These are phyloP conservation scores for Scytalidium sp. DNA, from an alignment of 2,329 filamentous ascomycete species.

Conservation along the genomic window DNA sequence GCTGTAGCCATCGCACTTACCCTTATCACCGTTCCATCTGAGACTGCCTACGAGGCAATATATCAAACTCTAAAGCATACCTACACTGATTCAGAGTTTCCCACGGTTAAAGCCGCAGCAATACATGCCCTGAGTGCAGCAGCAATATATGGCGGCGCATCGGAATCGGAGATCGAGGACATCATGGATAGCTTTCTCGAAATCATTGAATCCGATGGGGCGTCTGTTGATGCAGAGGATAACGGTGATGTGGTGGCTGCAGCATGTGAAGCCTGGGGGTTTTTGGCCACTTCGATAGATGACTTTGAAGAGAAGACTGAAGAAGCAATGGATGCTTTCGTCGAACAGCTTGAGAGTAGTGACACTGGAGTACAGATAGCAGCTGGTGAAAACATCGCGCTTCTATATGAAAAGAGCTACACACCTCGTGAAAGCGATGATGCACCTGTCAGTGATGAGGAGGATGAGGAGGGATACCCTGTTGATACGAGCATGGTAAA, in stretches of 20 bases:
- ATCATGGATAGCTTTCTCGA: slow-evolving; percentile 66
- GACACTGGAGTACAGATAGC: slow-evolving; percentile 64
- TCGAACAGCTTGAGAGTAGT: slow-evolving; percentile 65
- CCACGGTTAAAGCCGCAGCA: slow-evolving; percentile 57
- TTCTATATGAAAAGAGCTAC: slow-evolving; percentile 65
- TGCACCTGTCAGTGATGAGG: slow-evolving; percentile 39
- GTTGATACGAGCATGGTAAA: slow-evolving; percentile 48
- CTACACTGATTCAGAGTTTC: slow-evolving; percentile 57
- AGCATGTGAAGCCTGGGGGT: slow-evolving; percentile 67
- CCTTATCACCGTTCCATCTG: slow-evolving; percentile 58
- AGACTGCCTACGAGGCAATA: slow-evolving; percentile 56
- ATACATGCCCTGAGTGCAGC: slow-evolving; percentile 62
- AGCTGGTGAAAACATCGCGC: slow-evolving; percentile 68
- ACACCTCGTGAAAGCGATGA: slow-evolving; percentile 43
- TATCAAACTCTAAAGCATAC: slow-evolving; percentile 53
- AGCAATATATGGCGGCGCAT: slow-evolving; percentile 64
- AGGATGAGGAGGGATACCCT: slow-evolving; percentile 30
- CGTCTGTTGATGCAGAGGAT: slow-evolving; percentile 59
- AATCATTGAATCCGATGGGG: slow-evolving; percentile 65
- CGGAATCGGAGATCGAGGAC: slow-evolving; percentile 57
- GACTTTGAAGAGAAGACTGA: slow-evolving; percentile 64
- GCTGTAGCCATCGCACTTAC: slow-evolving; percentile 56
- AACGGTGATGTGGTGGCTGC: slow-evolving; percentile 59
- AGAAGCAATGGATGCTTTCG: slow-evolving; percentile 62
- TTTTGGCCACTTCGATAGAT: slow-evolving; percentile 63